Evolutionary conservation across 2,329 filamentous ascomycete genomes (phyloP), one percentile per base, ranked within the genome.

Genomic region (Pestalotiopsis sp.): DNA sequence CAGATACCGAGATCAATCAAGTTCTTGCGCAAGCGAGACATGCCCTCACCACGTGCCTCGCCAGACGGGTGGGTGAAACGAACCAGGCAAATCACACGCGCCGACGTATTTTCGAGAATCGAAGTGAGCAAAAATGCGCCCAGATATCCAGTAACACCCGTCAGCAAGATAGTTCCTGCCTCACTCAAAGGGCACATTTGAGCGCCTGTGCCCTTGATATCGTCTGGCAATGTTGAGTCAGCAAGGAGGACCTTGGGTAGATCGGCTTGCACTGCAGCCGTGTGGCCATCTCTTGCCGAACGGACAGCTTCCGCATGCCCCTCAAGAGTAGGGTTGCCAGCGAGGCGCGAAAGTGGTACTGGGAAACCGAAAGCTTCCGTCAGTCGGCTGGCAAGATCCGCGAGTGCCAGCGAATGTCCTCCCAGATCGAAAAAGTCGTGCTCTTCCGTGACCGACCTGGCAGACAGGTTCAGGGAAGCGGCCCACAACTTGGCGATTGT

Each of bases 371-470:
- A 94, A 0, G 86, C 86, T 69, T 88, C 88, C 0, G 91, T 90
- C 14, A 95, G 78, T 41, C 89, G 88, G 31, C 89, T 90, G n/a
- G 92, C 89, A 31, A 95, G 85, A 70, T 94, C 91, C 0, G 93
- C 93, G n/a, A 95, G 86, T 1, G 90, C 89, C 66, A 95, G 81
- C 0, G 92, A 94, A 78, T 95, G 93, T 0, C 93, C 93, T 45
- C 93, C 93, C 1, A 95, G 82, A 70, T 95, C 93, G 76, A 95
- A 95, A 79, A 95, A 95, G 77, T 90, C 91, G 77, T 93, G 90
- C 70, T 93, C 90, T 1, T 83, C 87, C 75, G 74, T 71, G 66
- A 91, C 92, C 23, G 87, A 83, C 56, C 80, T 85, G 11, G 84
- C 81, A 0, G 91, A 86, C n/a, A 91, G 86, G 70, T 91, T 90